Conservation (phyloP, 495 filamentous ascomycete genomes). For the Diplogelasinospora grovesii region DNA sequence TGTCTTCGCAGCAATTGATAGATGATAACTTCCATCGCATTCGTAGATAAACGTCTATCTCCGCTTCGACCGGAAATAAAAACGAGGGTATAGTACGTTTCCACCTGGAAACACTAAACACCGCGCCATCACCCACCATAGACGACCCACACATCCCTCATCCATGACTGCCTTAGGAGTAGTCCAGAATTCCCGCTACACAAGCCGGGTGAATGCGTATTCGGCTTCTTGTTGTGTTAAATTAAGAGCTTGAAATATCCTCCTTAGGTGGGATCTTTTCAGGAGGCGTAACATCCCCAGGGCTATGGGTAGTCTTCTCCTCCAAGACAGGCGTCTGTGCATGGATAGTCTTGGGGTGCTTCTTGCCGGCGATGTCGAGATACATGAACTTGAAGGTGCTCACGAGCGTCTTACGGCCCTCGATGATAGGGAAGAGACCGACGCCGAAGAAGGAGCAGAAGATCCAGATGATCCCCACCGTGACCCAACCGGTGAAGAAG, state of each 20-base stretch:
- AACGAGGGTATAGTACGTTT: too few relatives aligned
- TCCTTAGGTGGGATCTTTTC: slow-evolving; percentile 23
- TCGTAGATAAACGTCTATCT: too few relatives aligned
- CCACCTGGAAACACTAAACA: too few relatives aligned
- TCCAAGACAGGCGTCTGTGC: slow-evolving; percentile 18
- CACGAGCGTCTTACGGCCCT: slow-evolving; percentile 64
- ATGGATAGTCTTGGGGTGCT: slow-evolving; percentile 32
- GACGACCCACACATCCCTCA: too few relatives aligned
- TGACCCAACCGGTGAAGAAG: slow-evolving; percentile 91
- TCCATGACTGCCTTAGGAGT: too few relatives aligned
- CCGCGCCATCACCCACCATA: too few relatives aligned
- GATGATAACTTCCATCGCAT: too few relatives aligned
- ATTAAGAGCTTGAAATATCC: slow-evolving; percentile 7
- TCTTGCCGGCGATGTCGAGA: slow-evolving; percentile 62
- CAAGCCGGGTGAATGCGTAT: too few relatives aligned
- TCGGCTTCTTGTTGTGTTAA: too few relatives aligned
- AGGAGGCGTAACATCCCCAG: slow-evolving; percentile 25
- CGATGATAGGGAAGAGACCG: slow-evolving; percentile 75
- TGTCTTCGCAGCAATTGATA: too few relatives aligned
- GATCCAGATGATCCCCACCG: slow-evolving; percentile 81
- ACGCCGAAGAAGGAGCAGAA: slow-evolving; percentile 68
- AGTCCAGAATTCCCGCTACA: too few relatives aligned
- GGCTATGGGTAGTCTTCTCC: slow-evolving; percentile 7
- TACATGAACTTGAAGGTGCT: slow-evolving; percentile 60
- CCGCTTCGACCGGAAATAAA: too few relatives aligned